Evolutionary conservation across 2,329 filamentous ascomycete genomes (phyloP).

Genomic region (Aspergillus novofumigatus): DNA sequence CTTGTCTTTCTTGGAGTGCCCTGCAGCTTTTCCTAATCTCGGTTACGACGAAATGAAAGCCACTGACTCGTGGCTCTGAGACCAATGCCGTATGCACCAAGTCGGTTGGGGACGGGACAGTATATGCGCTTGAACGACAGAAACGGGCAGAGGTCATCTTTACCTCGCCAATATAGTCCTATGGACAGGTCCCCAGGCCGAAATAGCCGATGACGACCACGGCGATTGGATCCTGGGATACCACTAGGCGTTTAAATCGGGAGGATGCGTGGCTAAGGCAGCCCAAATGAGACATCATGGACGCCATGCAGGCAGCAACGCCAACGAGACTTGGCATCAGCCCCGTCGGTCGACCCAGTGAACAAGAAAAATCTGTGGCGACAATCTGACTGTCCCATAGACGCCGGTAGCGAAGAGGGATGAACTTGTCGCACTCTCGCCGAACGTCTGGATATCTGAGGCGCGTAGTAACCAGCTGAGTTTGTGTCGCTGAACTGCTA

Average conservation of each 20-base stretch:
- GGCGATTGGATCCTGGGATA: conserved; percentile 31
- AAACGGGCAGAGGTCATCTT: conserved; percentile 1
- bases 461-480: conserved; percentile 38
- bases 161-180: conserved; percentile 34
- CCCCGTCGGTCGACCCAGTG: conserved; percentile 36
- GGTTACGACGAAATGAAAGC: conserved; percentile 42
- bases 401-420: conserved; percentile 36
- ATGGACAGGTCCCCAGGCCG: conserved; percentile 26
- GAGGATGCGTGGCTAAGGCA: conserved; percentile 31
- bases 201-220: conserved; percentile 35
- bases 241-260: conserved; percentile 20
- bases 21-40: conserved; percentile 19
- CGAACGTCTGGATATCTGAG: conserved; percentile 36
- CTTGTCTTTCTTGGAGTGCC: conserved; percentile 5
- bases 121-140: not conserved
- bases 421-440: conserved; percentile 28
- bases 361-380: conserved; percentile 35
- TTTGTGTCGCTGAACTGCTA: conserved; percentile 41
- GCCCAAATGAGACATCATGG: conserved; percentile 40
- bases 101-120: conserved; percentile 10
- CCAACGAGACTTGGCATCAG: conserved; percentile 30
- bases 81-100: conserved; percentile 39
- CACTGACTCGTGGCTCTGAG: conserved; percentile 37
- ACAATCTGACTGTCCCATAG: conserved; percentile 37
- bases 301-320: conserved; percentile 32